Percentiles rank a stretch among this genome's conserved stretches.
These are phyloP conservation scores for Amphicarpaea edgeworthii DNA, from an alignment of 306 rosid species.

Conservation along the genomic window DNA sequence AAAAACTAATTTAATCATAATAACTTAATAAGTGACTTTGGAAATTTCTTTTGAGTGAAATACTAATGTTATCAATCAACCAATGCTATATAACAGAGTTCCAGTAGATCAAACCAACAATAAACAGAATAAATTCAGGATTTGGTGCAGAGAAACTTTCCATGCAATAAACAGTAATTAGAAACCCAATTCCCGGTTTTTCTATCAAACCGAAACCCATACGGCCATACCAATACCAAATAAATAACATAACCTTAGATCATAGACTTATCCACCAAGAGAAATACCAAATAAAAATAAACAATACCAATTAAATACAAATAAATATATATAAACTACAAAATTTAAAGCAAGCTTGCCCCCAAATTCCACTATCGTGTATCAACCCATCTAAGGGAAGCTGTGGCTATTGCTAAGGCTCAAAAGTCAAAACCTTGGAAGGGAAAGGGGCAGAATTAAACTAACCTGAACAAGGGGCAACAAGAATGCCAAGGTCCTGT, in stretches of 20 bases:
- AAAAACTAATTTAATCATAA: constrained; percentile 6
- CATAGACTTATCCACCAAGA: neutral
- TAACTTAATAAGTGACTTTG: neutral
- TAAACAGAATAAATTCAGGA: too few relatives aligned
- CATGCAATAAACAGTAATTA: too few relatives aligned
- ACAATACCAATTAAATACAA: too few relatives aligned
- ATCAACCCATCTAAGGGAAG: constrained; percentile 3
- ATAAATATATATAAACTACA: neutral
- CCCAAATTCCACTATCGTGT: neutral
- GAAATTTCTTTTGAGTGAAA: neutral
- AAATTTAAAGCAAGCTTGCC: neutral
- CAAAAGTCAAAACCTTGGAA: neutral
- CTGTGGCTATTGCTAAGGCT: neutral
- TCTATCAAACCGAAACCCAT: neutral
- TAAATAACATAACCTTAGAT: neutral
- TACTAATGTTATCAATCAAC: neutral
- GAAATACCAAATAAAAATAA: neutral
- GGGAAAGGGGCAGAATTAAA: neutral
- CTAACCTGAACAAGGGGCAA: constrained; percentile 93
- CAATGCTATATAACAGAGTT: neutral
- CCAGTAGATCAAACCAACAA: constrained; percentile 7
- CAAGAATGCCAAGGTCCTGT: constrained; percentile 80
- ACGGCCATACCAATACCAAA: neutral
- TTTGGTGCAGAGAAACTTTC: too few relatives aligned
- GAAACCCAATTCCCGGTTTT: neutral